Evolutionary conservation across 257 asterid genomes (phyloP), one percentile per base, ranked within the genome.

Genomic region (Solanum pinnatisectum): DNA sequence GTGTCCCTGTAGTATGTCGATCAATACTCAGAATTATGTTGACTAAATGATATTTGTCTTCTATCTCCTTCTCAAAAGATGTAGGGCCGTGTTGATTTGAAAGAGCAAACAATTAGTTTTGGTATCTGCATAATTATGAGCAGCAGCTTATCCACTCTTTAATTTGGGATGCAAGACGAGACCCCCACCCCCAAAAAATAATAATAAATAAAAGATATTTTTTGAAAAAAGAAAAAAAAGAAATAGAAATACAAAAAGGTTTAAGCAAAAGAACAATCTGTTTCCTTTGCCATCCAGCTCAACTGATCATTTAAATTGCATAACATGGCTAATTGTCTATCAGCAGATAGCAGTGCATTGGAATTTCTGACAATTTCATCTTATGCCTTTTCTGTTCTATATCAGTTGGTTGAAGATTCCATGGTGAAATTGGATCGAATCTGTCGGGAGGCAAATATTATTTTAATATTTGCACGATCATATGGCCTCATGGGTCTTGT

Each of bases 401-500:
- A 90, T 59, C 92, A 97, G 99, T 95, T 97, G 90, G 94, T 90
- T 92, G 99, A 97, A 92, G 90, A 90, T 87, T 93, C 96, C 23
- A 96, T 97, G 99, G 94, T 95, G 88, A 97, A 94, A 91, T 91
- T 97, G 92, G 99, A 97, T 84, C 92, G 88, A 89, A 97, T 97
- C 78, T 97, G 99, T 60, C 96, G 99, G 88, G 95, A 92, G 78
- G 96, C 95, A 85, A 96, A 95, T 92, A 94, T 94, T 91, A 89
- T 89, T 88, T 89, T 97, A 91, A 92, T 97, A 91, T 94, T 94
- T 90, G 98, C 98, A 81, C 98, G 99, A 84, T 97, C 99, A 85
- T 97, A 96, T 92, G 99, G 99, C 90, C 95, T 97, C 73, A 94
- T 96, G 89, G 99, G 99, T 83, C 90, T 94, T 88, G 95, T 94